Evolutionary conservation across 2,329 filamentous ascomycete genomes (phyloP).

Genomic region (Volutella citrinella): DNA sequence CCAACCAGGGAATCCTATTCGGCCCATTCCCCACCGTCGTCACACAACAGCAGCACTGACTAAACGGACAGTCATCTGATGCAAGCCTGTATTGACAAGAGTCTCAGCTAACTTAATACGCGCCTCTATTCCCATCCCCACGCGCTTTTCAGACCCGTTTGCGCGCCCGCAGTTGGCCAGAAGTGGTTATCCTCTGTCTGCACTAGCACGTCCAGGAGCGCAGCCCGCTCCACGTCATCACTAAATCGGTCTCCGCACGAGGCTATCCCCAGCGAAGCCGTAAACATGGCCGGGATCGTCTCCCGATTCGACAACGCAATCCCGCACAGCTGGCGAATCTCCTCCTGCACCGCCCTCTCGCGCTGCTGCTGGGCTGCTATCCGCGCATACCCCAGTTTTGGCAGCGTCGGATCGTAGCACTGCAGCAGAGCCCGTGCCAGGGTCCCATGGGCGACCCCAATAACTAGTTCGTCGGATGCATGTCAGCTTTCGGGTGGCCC

Average conservation of each 20-base stretch:
- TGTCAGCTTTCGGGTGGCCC: not conserved
- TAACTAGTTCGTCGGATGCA: constrained; percentile 35
- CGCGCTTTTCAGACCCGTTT: constrained; percentile 43
- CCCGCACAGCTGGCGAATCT: constrained; percentile 55
- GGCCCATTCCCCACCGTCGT: too few relatives aligned
- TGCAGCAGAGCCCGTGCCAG: constrained; percentile 55
- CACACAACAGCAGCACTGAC: too few relatives aligned
- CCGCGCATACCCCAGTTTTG: constrained; percentile 42
- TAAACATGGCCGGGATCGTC: constrained; percentile 55
- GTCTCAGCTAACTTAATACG: too few relatives aligned
- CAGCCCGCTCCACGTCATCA: constrained; percentile 43
- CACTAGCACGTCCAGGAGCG: constrained; percentile 44
- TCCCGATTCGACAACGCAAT: constrained; percentile 55
- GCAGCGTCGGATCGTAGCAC: constrained; percentile 53
- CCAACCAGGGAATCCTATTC: too few relatives aligned
- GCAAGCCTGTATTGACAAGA: too few relatives aligned
- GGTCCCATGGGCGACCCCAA: constrained; percentile 59
- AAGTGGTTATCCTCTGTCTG: constrained; percentile 49
- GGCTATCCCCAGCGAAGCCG: constrained; percentile 53
- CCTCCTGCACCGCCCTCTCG: constrained; percentile 41
- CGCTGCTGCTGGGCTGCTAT: constrained; percentile 23
- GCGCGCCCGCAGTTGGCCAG: constrained; percentile 48
- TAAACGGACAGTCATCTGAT: too few relatives aligned
- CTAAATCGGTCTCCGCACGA: constrained; percentile 48
- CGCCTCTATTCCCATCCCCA: constrained; percentile 42